Evolutionary conservation across 768 basidiomycete species (phyloP).

Genomic region (Russula olivacea): DNA sequence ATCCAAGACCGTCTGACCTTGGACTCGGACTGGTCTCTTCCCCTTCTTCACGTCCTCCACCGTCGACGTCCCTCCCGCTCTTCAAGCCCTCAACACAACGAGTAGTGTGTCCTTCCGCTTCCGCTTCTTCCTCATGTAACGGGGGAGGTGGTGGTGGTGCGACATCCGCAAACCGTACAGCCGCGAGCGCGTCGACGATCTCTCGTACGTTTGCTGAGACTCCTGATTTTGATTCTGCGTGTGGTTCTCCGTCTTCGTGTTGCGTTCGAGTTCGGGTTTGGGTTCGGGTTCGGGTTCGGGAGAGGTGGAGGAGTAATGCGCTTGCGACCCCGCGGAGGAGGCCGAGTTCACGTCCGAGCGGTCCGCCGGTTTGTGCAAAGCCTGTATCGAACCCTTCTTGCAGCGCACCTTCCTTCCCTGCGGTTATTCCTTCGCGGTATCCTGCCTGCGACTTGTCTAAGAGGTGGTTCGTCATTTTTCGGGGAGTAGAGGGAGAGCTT

Average conservation of each 20-base stretch:
- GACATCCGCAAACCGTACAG: constrained; percentile 64
- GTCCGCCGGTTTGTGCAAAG: constrained; percentile 65
- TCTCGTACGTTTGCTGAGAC: constrained; percentile 30
- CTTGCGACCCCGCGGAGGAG: constrained; percentile 61
- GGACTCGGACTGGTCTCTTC: not conserved
- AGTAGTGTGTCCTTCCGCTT: constrained; percentile 56
- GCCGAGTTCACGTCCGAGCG: constrained; percentile 74
- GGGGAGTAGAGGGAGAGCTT: constrained; percentile 25
- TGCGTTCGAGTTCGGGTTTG: constrained; percentile 16
- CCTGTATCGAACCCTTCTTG: constrained; percentile 90
- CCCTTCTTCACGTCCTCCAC: too few relatives aligned
- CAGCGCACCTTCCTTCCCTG: constrained; percentile 81
- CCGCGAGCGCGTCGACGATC: constrained; percentile 50
- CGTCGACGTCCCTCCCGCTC: too few relatives aligned
- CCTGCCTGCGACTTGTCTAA: constrained; percentile 53
- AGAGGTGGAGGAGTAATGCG: constrained; percentile 29
- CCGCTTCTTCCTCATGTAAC: constrained; percentile 57
- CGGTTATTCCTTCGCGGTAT: constrained; percentile 93
- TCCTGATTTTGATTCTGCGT: not conserved
- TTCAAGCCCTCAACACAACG: constrained; percentile 41
- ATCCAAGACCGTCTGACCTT: not conserved
- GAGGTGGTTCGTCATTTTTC: not conserved
- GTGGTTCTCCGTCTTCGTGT: constrained; percentile 18
- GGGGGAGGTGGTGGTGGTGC: constrained; percentile 46
- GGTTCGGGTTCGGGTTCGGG: not conserved